These are phyloP conservation scores for Pseudonectria buxi DNA, from an alignment of 2,329 filamentous ascomycete species.

Conservation along the genomic window DNA sequence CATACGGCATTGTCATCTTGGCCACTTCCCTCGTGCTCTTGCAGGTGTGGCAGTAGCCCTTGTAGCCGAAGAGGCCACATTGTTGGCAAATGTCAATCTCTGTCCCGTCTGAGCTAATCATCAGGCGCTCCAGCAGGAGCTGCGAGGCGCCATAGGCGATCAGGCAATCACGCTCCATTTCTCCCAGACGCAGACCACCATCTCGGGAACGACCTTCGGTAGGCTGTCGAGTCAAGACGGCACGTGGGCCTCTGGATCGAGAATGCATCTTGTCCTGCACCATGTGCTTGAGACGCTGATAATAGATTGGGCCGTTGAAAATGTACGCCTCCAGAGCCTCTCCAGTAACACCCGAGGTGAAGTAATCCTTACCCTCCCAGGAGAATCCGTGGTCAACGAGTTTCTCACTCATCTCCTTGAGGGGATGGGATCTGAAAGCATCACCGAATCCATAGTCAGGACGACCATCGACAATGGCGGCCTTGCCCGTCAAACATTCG, in stretches of 20 bases:
- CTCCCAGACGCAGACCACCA: slow-evolving; percentile 85
- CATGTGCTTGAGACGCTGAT: slow-evolving; percentile 99
- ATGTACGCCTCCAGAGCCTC: slow-evolving; percentile 92
- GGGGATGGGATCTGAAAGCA: slow-evolving; percentile 73
- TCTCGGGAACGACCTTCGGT: slow-evolving; percentile 92
- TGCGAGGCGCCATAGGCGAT: slow-evolving; percentile 96
- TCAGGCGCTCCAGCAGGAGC: slow-evolving; percentile 83
- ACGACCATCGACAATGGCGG: slow-evolving; percentile 75
- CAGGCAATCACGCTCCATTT: slow-evolving; percentile 98
- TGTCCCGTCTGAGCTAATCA: slow-evolving; percentile 88
- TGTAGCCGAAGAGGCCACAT: slow-evolving; percentile 92
- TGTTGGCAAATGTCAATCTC: slow-evolving; percentile 88
- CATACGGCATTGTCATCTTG: slow-evolving; percentile 95
- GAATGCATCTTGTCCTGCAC: slow-evolving; percentile 99
- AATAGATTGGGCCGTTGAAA: slow-evolving; percentile 98
- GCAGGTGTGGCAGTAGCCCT: slow-evolving; percentile 91
- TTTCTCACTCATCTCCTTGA: slow-evolving; percentile 82
- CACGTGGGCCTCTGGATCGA: slow-evolving; percentile 79
- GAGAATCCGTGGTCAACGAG: slow-evolving; percentile 86
- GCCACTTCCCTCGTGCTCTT: slow-evolving; percentile 77
- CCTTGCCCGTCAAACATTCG: slow-evolving; percentile 90
- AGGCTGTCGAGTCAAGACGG: slow-evolving; percentile 88
- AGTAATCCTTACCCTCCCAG: slow-evolving; percentile 95
- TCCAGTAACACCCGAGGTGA: slow-evolving; percentile 91
- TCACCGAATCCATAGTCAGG: slow-evolving; percentile 80